A percentile compares a stretch with the other conserved stretches of the same genome.
Conservation (phyloP, 2,329 filamentous ascomycete species). For the Stemphylium lycopersici region DNA sequence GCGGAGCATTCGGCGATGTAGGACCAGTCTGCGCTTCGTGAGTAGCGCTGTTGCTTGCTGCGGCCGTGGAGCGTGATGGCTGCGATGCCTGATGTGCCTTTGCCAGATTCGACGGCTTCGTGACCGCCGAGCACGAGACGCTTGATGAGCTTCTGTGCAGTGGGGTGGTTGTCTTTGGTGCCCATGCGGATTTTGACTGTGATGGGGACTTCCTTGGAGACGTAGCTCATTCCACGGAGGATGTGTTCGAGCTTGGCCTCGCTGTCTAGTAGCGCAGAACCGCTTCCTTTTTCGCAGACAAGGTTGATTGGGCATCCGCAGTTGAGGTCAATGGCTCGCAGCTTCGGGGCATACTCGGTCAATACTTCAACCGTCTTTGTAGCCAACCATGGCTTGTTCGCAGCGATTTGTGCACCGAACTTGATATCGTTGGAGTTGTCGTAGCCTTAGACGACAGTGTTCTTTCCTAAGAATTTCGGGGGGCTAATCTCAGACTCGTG, state of each 20-base stretch:
- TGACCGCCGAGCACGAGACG: slow-evolving; percentile 80
- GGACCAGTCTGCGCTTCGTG: slow-evolving; percentile 86
- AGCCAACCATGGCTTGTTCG: slow-evolving; percentile 88
- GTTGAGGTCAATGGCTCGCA: slow-evolving; percentile 93
- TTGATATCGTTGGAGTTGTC: slow-evolving; percentile 82
- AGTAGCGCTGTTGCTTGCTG: slow-evolving; percentile 93
- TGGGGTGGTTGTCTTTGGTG: slow-evolving; percentile 78
- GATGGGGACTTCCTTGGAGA: slow-evolving; percentile 88
- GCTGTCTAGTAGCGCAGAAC: slow-evolving; percentile 88
- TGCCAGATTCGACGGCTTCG: slow-evolving; percentile 70
- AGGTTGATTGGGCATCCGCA: slow-evolving; percentile 97
- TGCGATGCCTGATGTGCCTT: slow-evolving; percentile 74
- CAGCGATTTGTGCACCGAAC: slow-evolving; percentile 92
- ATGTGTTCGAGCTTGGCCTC: slow-evolving; percentile 91
- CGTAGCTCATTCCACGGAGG: slow-evolving; percentile 91
- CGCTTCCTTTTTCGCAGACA: slow-evolving; percentile 84
- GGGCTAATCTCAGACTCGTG: slow-evolving; percentile 81
- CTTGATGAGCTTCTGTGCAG: slow-evolving; percentile 79
- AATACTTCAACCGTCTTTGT: slow-evolving; percentile 87
- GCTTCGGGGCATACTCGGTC: slow-evolving; percentile 75
- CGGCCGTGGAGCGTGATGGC: slow-evolving; percentile 96
- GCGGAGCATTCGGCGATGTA: slow-evolving; percentile 92
- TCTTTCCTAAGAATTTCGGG: slow-evolving; percentile 67
- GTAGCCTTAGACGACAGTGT: slow-evolving; percentile 72
- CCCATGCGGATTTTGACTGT: slow-evolving; percentile 95